Evolutionary conservation across 768 basidiomycete species (phyloP).

Genomic region (Trametes sanguinea): DNA sequence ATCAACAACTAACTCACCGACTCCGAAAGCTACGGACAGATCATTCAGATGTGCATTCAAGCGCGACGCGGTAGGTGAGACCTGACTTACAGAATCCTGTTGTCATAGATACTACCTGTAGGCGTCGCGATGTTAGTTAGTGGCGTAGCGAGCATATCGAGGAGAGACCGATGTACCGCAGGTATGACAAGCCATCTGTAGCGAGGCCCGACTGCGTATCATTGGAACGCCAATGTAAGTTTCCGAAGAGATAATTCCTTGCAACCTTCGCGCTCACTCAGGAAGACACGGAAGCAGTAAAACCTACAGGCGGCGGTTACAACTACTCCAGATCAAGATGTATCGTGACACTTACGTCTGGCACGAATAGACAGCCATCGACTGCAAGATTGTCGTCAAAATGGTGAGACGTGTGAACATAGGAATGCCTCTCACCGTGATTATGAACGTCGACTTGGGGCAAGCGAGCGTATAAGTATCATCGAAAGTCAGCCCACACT

Average conservation of each 20-base stretch:
- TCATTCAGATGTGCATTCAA: too few relatives aligned
- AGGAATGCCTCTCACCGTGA: background rate
- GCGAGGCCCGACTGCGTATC: background rate
- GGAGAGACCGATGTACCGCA: background rate
- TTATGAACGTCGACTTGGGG: background rate
- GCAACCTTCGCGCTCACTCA: background rate
- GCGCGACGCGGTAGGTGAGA: too few relatives aligned
- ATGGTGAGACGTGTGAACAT: background rate
- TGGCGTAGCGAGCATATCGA: too few relatives aligned
- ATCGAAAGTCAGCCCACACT: background rate
- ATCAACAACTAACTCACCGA: background rate
- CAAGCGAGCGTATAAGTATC: background rate
- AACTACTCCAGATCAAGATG: background rate
- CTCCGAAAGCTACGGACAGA: background rate
- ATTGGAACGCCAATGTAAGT: too few relatives aligned
- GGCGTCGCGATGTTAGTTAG: background rate
- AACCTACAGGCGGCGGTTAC: background rate
- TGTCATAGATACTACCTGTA: background rate
- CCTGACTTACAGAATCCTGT: background rate
- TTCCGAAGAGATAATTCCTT: too few relatives aligned
- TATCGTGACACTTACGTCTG: background rate
- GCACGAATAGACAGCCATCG: background rate
- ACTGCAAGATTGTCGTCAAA: background rate
- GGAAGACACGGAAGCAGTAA: background rate
- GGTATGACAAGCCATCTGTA: background rate